phyloP scores from a whole-genome alignment of 768 basidiomycete species.

The Ephemerocybe angulata region DNA sequence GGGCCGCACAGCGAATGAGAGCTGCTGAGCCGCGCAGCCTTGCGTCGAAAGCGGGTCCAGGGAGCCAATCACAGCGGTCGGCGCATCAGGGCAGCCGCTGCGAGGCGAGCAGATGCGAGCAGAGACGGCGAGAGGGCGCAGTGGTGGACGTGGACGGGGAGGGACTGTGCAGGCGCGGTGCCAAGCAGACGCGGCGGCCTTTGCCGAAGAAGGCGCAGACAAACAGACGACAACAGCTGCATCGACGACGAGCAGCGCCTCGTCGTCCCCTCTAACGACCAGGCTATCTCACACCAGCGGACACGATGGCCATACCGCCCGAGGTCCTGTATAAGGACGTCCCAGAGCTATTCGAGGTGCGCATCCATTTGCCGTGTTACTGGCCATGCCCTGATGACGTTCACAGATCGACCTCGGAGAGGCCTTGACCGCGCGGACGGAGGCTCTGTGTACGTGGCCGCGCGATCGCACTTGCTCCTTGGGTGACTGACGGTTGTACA shows the following conservation, averaged over 20 bases:
- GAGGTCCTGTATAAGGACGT: slow-evolving; percentile 87
- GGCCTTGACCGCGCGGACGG: slow-evolving; percentile 83
- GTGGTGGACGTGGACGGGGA: too few species aligned
- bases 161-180: too few species aligned
- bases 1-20: too few species aligned
- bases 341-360: slow-evolving; percentile 94
- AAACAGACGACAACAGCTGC: background rate
- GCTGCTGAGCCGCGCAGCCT: too few species aligned
- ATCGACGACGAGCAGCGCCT: background rate
- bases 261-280: background rate
- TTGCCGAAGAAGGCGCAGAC: background rate
- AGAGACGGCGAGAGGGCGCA: too few species aligned
- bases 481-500: slow-evolving; percentile 34
- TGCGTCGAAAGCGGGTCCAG: too few species aligned
- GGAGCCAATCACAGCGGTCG: too few species aligned
- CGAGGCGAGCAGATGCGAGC: too few species aligned
- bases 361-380: slow-evolving; percentile 11
- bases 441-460: slow-evolving; percentile 72
- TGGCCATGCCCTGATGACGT: slow-evolving; percentile 8
- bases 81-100: too few species aligned
- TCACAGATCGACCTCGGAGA: slow-evolving; percentile 84
- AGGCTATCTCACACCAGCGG: background rate
- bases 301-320: slow-evolving; percentile 41
- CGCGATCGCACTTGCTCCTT: slow-evolving; percentile 4
- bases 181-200: too few species aligned